phyloP scores from a whole-genome alignment of 208 protist species.

The Herpetomonas samuelpessoai region DNA sequence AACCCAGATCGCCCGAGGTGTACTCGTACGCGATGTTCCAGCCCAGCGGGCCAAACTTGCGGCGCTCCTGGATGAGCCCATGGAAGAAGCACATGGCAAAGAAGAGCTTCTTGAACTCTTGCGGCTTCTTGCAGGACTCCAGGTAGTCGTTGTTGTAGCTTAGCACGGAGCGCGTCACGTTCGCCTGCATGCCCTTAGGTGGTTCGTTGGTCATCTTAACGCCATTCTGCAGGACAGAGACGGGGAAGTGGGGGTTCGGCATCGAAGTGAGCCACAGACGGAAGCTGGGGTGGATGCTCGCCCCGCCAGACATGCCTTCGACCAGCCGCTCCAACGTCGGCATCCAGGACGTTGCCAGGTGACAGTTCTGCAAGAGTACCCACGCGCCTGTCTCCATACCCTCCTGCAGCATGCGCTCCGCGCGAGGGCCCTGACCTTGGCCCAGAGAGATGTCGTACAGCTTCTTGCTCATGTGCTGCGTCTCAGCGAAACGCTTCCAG shows the following conservation, averaged over 20 bases:
- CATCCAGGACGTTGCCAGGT: constrained; percentile 98
- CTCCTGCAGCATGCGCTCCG: constrained; percentile 93
- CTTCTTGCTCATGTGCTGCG: constrained; percentile 95
- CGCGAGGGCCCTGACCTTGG: constrained; percentile 97
- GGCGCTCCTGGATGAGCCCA: constrained; percentile 96
- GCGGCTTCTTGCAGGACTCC: constrained; percentile 80
- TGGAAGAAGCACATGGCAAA: constrained; percentile 98
- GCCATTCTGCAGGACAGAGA: constrained; percentile 97
- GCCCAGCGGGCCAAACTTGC: constrained; percentile 98
- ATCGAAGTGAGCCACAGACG: constrained; percentile 99
- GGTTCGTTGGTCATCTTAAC: constrained; percentile 99
- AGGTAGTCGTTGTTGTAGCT: constrained; percentile 88
- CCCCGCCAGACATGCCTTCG: constrained; percentile 77
- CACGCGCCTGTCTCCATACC: constrained; percentile 95
- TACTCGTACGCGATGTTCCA: constrained; percentile 99
- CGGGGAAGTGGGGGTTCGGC: constrained; percentile 96
- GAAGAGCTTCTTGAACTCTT: constrained; percentile 94
- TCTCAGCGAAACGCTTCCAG: constrained; percentile 96
- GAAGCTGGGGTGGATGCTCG: constrained; percentile 94
- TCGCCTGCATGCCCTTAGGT: constrained; percentile 97
- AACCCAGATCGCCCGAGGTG: constrained; percentile 94
- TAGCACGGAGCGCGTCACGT: constrained; percentile 90
- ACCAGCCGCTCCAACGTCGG: constrained; percentile 96
- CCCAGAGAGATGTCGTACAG: constrained; percentile 97
- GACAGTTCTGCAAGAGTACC: constrained; percentile 98